Evolutionary conservation across 164 flowering plant genomes (phyloP), one percentile per base, ranked within the genome.

Genomic region (Liriodendron chinense): DNA sequence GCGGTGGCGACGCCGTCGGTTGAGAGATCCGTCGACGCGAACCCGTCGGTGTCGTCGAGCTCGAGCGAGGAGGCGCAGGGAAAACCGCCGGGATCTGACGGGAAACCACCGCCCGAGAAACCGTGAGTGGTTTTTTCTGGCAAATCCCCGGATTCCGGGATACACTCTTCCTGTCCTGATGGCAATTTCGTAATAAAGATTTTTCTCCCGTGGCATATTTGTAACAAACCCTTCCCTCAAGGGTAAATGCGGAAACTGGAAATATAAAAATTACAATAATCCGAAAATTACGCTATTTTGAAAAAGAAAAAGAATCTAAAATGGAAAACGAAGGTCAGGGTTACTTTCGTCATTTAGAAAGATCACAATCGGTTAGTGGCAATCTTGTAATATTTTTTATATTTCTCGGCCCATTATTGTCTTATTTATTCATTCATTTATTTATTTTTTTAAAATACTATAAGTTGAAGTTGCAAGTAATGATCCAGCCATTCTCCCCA

Each of bases 1-100:
- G 71, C 34, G 69, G 74, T 22, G 9, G 1, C 23, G 3, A 16
- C 67, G 25, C 68, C 9, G 10, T 50, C 65, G 64, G 20, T n/a
- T 34, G 65, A 68, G 63, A 71, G 53, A 23, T 82, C 79, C 82
- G 65, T 66, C 82, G 57, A 75, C 81, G 23, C 83, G 23, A 83
- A 76, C 72, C 89, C 82, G 21, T 87, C 91, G 12, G 83, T 82
- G 7, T 89, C 91, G 0, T 89, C 96, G 7, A 86, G 89, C 86
- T 89, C 94, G 16, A 84, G 87, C 76, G 97, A 91, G 65, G 95
- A 91, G 81, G 86, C 43, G 80, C 77, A 84, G 77, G 91, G 88
- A 77, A 87, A 84, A 61, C 85, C 89, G 20, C 81, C 93, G 26
- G 85, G 77, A 23, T 86, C 92, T 76, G 87, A 76, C 81, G 85